phyloP scores from a whole-genome alignment of 2,329 filamentous ascomycete species.

The Phyllosticta citrichinensis region DNA sequence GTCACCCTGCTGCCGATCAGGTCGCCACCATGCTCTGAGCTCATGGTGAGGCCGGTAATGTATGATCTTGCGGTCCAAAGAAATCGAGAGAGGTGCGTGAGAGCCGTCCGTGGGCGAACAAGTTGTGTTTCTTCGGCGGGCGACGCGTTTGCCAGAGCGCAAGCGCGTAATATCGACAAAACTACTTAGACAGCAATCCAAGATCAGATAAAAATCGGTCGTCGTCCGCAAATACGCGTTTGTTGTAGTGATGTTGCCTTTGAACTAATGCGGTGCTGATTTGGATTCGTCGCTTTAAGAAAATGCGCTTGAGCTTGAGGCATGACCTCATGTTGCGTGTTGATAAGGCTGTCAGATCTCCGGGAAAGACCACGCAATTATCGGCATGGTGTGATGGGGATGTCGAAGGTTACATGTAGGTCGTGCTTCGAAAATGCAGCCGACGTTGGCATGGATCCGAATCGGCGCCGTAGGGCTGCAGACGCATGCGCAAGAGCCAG shows the following conservation, averaged over 20 bases:
- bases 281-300: no score
- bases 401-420: background rate
- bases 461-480: slow-evolving; percentile 7
- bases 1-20: background rate
- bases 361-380: background rate
- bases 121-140: background rate
- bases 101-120: background rate
- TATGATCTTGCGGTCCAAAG: background rate
- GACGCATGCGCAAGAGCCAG: background rate
- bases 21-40: background rate
- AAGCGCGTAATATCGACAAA: background rate
- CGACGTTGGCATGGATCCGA: background rate
- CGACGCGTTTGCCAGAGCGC: background rate
- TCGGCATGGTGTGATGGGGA: background rate
- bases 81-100: background rate
- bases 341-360: background rate
- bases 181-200: background rate
- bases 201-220: background rate
- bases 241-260: no score
- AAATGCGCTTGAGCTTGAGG: background rate
- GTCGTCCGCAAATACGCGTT: no score
- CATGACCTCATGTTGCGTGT: background rate
- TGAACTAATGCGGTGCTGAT: no score
- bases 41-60: background rate
- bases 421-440: background rate